Percentiles rank a stretch among this genome's conserved stretches.
Evolutionary conservation across 768 basidiomycete species (phyloP).

Genomic region (Cyclocybe cylindracea): DNA sequence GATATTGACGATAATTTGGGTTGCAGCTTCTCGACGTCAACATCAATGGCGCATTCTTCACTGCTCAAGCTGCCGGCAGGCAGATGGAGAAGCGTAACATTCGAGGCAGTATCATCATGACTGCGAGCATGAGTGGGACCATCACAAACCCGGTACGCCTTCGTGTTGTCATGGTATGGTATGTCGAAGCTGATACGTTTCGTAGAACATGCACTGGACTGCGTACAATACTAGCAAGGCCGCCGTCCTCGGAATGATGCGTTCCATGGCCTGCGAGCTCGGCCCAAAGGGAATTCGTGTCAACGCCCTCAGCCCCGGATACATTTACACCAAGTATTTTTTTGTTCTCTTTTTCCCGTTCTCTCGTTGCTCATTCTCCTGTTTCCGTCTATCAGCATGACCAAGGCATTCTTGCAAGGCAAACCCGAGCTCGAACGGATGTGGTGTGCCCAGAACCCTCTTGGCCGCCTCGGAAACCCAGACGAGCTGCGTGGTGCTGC

Average conservation of each 20-base stretch:
- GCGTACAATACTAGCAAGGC: constrained; percentile 77
- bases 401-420: constrained; percentile 34
- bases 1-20: background rate
- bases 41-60: constrained; percentile 56
- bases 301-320: constrained; percentile 72
- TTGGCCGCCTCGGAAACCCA: constrained; percentile 64
- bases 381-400: constrained; percentile 17
- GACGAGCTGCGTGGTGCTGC: constrained; percentile 71
- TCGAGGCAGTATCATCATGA: constrained; percentile 57
- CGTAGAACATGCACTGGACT: constrained; percentile 54
- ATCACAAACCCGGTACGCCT: constrained; percentile 47
- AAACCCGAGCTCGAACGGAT: constrained; percentile 54
- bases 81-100: constrained; percentile 53
- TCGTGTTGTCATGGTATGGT: background rate
- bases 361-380: background rate
- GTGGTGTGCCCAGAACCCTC: constrained; percentile 62
- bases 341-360: background rate
- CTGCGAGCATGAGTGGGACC: constrained; percentile 61
- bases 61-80: constrained; percentile 60
- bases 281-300: constrained; percentile 67
- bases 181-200: background rate
- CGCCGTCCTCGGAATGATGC: constrained; percentile 78
- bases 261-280: constrained; percentile 78
- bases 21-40: constrained; percentile 55
- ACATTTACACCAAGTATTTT: constrained; percentile 63